Conservation (phyloP, 108 stramenopile genomes). For the Cylindrotheca fusiformis region DNA sequence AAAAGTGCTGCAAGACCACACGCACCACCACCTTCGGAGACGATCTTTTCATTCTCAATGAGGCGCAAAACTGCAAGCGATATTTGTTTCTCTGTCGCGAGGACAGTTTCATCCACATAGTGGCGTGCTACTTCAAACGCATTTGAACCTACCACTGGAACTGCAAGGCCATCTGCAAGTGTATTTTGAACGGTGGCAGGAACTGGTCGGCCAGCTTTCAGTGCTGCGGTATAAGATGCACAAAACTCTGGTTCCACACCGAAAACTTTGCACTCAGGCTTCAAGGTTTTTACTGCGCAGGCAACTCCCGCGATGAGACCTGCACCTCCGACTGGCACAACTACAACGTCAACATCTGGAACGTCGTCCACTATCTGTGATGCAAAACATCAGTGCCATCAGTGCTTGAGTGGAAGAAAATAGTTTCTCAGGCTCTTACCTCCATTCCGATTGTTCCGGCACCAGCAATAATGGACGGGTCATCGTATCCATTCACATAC, state of each 20-base stretch:
- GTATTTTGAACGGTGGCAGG: conserved; percentile 64
- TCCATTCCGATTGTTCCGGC: conserved; percentile 98
- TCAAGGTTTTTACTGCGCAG: conserved; percentile 93
- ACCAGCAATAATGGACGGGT: conserved; percentile 94
- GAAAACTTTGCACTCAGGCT: conserved; percentile 76
- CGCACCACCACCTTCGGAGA: conserved; percentile 91
- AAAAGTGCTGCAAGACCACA: conserved; percentile 91
- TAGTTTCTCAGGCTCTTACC: conserved; percentile 8
- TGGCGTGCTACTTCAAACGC: conserved; percentile 88
- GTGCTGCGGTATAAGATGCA: conserved; percentile 89
- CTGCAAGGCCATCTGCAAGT: conserved; percentile 95
- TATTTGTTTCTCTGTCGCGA: conserved; percentile 81
- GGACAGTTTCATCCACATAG: conserved; percentile 90
- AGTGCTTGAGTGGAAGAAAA: neutral
- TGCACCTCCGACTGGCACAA: conserved; percentile 95
- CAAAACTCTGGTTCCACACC: conserved; percentile 95
- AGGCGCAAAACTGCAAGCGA: conserved; percentile 90
- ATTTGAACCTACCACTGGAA: conserved; percentile 88
- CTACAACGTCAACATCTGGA: conserved; percentile 87
- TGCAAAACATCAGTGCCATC: neutral
- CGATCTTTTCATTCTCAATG: conserved; percentile 95
- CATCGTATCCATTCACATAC: conserved; percentile 97
- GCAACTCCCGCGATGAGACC: conserved; percentile 93
- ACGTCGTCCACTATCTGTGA: conserved; percentile 88
- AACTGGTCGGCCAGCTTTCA: conserved; percentile 79